Percentiles rank a stretch among this genome's conserved stretches.
Conservation (phyloP, 495 filamentous ascomycete species). For the Penicillium herquei region DNA sequence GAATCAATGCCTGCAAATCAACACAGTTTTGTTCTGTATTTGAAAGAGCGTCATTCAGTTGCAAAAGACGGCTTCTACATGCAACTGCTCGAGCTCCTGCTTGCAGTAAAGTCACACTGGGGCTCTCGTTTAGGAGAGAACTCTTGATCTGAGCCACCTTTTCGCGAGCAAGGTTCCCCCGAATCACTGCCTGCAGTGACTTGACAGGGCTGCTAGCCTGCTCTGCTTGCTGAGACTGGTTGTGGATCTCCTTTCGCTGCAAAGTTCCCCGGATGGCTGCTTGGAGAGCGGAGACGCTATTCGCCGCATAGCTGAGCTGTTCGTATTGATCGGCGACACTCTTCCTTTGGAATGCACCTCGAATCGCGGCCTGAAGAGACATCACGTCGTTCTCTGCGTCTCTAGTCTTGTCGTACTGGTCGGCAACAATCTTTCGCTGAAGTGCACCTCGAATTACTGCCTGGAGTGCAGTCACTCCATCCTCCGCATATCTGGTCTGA, state of each 20-base stretch:
- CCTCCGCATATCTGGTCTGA: conserved; percentile 45
- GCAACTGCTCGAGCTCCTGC: conserved; percentile 40
- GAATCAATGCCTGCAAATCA: conserved; percentile 41
- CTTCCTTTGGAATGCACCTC: conserved; percentile 55
- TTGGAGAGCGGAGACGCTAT: conserved; percentile 62
- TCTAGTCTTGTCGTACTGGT: conserved; percentile 47
- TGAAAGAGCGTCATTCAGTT: conserved; percentile 32
- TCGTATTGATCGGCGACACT: conserved; percentile 45
- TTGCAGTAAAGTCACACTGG: conserved; percentile 46
- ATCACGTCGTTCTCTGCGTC: conserved; percentile 48
- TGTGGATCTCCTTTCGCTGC: conserved; percentile 38
- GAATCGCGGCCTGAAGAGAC: conserved; percentile 67
- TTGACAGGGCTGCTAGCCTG: conserved; percentile 24
- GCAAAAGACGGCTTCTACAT: conserved; percentile 27
- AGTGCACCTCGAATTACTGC: conserved; percentile 60
- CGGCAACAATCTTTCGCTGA: conserved; percentile 43
- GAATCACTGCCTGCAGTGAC: conserved; percentile 48
- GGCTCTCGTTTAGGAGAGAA: conserved; percentile 28
- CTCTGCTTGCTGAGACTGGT: conserved; percentile 51
- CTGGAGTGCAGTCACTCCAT: conserved; percentile 56
- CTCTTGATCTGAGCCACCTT: conserved; percentile 33
- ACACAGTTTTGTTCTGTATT: conserved; percentile 25
- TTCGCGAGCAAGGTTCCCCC: conserved; percentile 50
- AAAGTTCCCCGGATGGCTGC: conserved; percentile 62
- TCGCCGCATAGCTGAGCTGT: conserved; percentile 44